These are phyloP conservation scores for Zea mays DNA, from an alignment of 176 grass and related monocot genomes.

Conservation along the genomic window Zm-B73-REFERENCE-NAM-5.0 NC_050104.1:71279001-71279500, in stretches of 20 bases:
- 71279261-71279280: constrained; percentile 72
- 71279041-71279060: not conserved
- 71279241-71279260: constrained; percentile 66
- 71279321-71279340: constrained; percentile 31
- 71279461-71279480: constrained; percentile 60
- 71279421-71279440: no score
- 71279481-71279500: constrained; percentile 39
- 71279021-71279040: constrained; percentile 19
- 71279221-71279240: constrained; percentile 52
- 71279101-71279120: constrained; percentile 27
- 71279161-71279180: not conserved
- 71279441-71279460: not conserved
- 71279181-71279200: constrained; percentile 1
- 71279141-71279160: not conserved
- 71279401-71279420: not conserved
- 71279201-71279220: constrained; percentile 36
- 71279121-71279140: constrained; percentile 34
- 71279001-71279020: constrained; percentile 25
- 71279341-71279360: constrained; percentile 68
- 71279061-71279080: not conserved
- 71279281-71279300: constrained; percentile 48
- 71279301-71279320: constrained; percentile 23
- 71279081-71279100: constrained; percentile 36
- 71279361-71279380: constrained; percentile 32
- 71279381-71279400: constrained; percentile 44